Evolutionary conservation across 164 flowering plant species (phyloP), one percentile per base, ranked within the genome.

Genomic region (Akebia trifoliata): DNA sequence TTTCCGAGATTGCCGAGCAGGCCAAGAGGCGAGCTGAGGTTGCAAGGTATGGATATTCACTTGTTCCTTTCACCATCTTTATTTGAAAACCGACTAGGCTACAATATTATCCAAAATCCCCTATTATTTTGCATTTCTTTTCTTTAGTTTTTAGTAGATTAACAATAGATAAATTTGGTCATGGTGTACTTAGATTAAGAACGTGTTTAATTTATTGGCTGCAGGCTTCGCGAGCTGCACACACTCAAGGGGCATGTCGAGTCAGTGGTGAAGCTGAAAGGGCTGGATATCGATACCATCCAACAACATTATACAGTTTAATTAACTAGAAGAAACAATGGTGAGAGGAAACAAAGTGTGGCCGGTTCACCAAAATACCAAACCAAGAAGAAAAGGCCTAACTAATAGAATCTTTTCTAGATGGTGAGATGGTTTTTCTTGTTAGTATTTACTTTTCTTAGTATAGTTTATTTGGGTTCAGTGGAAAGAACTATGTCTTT

Each of bases 1-100:
- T 87, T 14, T 90, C 99, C 17, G 99, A 93, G 73, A 93, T 93
- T 6, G 97, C 99, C 0, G 99, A 93, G 76, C 99, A 93, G 62
- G 99, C 99, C 47, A 90, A 90, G 76, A 78, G 94, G 56, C 75
- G 97, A 57, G 99, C 99, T 4, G 99, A 93, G 59, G 79, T 90
- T 67, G 99, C 97, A 53, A 81, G 98, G 97, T 90, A 80, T n/a
- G 62, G 5, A 25, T n/a, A n/a, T n/a, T n/a, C n/a, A n/a, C n/a
- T n/a, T n/a, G n/a, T n/a, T n/a, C n/a, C n/a, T n/a, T n/a, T n/a
- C n/a, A n/a, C n/a, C n/a, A n/a, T n/a, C n/a, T n/a, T n/a, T n/a
- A n/a, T n/a, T n/a, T n/a, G n/a, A n/a, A n/a, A n/a, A n/a, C n/a
- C n/a, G n/a, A n/a, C n/a, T n/a, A n/a, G n/a, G n/a, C n/a, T n/a